Evolutionary conservation across 495 filamentous ascomycete genomes (phyloP).

Genomic region (Aspergillus sparsus): DNA sequence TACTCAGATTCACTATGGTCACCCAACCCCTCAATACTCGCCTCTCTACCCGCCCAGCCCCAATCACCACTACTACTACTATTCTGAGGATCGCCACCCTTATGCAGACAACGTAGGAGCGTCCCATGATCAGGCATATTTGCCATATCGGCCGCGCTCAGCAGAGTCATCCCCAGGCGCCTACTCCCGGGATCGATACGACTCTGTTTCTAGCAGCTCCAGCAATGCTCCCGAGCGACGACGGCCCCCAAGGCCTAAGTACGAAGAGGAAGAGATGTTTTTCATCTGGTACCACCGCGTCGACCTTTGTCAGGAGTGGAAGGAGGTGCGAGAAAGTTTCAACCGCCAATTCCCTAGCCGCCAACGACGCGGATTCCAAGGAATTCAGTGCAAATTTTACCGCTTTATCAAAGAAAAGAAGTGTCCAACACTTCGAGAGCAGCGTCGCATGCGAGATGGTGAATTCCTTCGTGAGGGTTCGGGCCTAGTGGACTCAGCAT

Average conservation of each 20-base stretch:
- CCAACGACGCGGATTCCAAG: conserved; percentile 47
- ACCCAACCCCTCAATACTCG: conserved; percentile 29
- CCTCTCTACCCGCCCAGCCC: conserved; percentile 36
- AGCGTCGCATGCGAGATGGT: conserved; percentile 48
- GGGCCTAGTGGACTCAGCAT: conserved; percentile 14
- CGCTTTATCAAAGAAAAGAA: conserved; percentile 52
- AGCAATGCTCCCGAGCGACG: conserved; percentile 40
- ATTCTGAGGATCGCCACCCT: conserved; percentile 23
- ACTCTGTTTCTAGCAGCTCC: conserved; percentile 47
- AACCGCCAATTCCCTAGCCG: conserved; percentile 51
- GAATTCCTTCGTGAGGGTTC: conserved; percentile 43
- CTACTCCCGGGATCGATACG: conserved; percentile 44
- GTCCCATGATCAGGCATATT: conserved; percentile 24
- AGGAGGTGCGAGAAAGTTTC: conserved; percentile 51
- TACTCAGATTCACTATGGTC: conserved; percentile 21
- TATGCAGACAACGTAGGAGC: conserved; percentile 15
- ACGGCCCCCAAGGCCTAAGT: conserved; percentile 50
- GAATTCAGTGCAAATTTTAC: conserved; percentile 59
- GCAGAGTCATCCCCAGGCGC: conserved; percentile 38
- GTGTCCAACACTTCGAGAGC: conserved; percentile 48
- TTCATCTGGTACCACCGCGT: conserved; percentile 61
- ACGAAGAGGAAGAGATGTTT: conserved; percentile 54
- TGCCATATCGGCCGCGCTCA: conserved; percentile 31
- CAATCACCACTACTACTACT: conserved; percentile 36
- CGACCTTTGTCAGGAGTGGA: conserved; percentile 54